Evolutionary conservation across 2,329 filamentous ascomycete species (phyloP).

Genomic region (Claviceps maximensis): DNA sequence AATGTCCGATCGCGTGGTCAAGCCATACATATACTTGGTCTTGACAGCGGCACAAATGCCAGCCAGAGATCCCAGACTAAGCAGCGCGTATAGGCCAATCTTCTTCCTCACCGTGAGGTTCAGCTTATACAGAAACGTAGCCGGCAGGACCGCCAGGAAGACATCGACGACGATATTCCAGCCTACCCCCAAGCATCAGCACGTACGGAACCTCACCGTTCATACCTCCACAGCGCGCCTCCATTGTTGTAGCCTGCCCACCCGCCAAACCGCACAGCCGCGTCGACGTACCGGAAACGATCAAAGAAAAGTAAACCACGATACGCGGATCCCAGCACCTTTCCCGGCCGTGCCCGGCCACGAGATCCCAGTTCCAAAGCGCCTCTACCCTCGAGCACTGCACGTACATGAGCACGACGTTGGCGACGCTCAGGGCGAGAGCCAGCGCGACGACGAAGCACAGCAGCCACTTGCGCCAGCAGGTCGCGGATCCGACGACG

Average conservation of each 20-base stretch:
- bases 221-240: no score
- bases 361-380: neutral
- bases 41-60: constrained; percentile 4
- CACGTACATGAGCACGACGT: constrained; percentile 1
- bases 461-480: constrained; percentile 4
- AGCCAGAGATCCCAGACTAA: neutral
- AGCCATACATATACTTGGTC: neutral
- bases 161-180: constrained; percentile 5
- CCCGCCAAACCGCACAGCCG: no score
- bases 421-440: neutral
- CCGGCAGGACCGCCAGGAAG: constrained; percentile 2
- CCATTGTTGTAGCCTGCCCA: no score
- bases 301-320: neutral
- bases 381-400: constrained; percentile 4
- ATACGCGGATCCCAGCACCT: neutral
- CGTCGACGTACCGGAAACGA: constrained; percentile 1
- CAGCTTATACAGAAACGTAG: constrained; percentile 4
- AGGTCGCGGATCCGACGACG: constrained; percentile 2
- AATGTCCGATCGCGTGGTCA: neutral
- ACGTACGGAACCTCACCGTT: neutral
- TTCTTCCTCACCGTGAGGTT: constrained; percentile 1
- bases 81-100: neutral
- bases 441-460: neutral
- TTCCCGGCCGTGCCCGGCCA: neutral
- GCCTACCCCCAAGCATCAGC: neutral